These are phyloP conservation scores for Scedosporium aurantiacum DNA, from an alignment of 2,329 filamentous ascomycete genomes.

Conservation along the genomic window DNA sequence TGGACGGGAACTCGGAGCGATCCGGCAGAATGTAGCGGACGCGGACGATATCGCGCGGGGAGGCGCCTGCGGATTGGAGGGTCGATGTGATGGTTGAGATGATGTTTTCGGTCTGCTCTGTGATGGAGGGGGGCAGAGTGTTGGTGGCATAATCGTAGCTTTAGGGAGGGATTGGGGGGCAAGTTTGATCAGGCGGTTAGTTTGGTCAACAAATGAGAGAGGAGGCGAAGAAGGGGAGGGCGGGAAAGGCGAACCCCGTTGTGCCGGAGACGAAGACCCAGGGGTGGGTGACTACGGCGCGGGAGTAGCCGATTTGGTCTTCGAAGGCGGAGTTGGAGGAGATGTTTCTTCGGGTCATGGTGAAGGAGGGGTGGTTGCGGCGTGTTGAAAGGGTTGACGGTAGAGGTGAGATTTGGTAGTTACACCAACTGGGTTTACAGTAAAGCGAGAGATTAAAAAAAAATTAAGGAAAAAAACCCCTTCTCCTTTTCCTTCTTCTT, in stretches of 20 bases:
- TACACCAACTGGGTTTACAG: too few relatives aligned
- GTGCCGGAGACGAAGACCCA: conserved; percentile 44
- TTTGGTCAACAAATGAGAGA: not conserved
- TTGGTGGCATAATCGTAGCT: conserved; percentile 41
- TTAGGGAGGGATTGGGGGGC: too few relatives aligned
- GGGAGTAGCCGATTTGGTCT: conserved; percentile 41
- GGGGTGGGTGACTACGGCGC: conserved; percentile 38
- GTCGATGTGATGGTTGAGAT: conserved; percentile 35
- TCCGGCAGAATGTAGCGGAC: conserved; percentile 42
- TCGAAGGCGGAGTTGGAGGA: conserved; percentile 41
- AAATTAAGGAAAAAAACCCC: too few relatives aligned
- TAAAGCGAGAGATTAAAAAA: too few relatives aligned
- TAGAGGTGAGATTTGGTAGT: not conserved
- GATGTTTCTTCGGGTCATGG: conserved; percentile 28
- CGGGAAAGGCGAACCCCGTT: conserved; percentile 28
- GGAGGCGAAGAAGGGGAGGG: not conserved
- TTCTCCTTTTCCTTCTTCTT: too few relatives aligned
- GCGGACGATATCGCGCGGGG: conserved; percentile 35
- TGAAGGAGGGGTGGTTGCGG: conserved; percentile 2
- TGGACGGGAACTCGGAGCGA: conserved; percentile 32
- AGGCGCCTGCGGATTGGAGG: conserved; percentile 30
- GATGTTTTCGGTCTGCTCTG: conserved; percentile 37
- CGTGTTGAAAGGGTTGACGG: not conserved
- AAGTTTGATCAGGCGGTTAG: too few relatives aligned
- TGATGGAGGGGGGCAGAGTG: conserved; percentile 30